These are phyloP conservation scores for Noccaea caerulescens DNA, from an alignment of 345 rosid species.

Conservation along the genomic window DNA sequence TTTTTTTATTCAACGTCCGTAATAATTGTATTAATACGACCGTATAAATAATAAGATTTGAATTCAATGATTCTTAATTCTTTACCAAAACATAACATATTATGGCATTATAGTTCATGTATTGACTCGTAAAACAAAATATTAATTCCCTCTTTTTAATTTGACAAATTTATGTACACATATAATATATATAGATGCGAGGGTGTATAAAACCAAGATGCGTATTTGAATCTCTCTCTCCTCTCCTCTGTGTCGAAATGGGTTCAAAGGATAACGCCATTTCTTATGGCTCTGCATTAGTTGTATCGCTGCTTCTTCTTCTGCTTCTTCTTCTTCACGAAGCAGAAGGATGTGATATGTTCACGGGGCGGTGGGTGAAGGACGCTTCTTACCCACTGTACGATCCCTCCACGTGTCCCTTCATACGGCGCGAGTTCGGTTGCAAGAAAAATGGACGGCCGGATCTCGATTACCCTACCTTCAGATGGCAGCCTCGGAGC, in stretches of 20 bases:
- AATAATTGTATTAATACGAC: neutral
- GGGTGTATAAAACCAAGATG: constrained; percentile 35
- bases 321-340: constrained; percentile 16
- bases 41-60: constrained; percentile 1
- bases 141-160: neutral
- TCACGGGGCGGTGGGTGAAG: constrained; percentile 70
- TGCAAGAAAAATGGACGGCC: constrained; percentile 78
- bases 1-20: neutral
- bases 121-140: constrained; percentile 22
- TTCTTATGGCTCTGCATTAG: constrained; percentile 24
- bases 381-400: constrained; percentile 73
- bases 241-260: constrained; percentile 39
- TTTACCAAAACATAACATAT: neutral
- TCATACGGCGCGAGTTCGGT: constrained; percentile 65
- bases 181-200: constrained; percentile 34
- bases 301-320: constrained; percentile 25
- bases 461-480: constrained; percentile 58
- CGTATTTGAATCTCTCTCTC: constrained; percentile 42
- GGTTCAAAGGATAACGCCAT: constrained; percentile 20
- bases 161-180: constrained; percentile 3
- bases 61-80: neutral
- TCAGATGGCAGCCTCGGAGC: constrained; percentile 72
- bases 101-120: constrained; percentile 5
- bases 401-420: constrained; percentile 61
- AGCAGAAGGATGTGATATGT: constrained; percentile 53